Evolutionary conservation across 1,139 yeast species (phyloP).

Genomic region (Yamadazyma conglobata): DNA sequence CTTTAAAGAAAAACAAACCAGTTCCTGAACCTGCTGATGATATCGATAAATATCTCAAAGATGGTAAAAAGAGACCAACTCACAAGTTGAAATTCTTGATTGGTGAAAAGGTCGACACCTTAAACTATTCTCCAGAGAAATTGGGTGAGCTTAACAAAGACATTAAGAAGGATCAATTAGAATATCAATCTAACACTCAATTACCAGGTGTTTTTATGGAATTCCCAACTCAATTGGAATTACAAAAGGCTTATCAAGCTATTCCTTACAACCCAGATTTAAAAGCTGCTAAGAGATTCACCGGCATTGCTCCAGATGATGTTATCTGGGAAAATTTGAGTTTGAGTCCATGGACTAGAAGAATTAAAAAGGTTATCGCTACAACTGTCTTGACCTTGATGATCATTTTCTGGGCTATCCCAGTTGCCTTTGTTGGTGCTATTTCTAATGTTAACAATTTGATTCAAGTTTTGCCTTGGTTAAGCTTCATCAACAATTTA

Average conservation of each 20-base stretch:
- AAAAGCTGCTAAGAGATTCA: slow-evolving; percentile 57
- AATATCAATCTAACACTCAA: slow-evolving; percentile 43
- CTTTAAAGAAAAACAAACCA: slow-evolving; percentile 53
- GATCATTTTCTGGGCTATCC: slow-evolving; percentile 87
- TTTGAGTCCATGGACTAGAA: slow-evolving; percentile 39
- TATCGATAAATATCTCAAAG: slow-evolving; percentile 49
- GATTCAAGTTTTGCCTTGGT: slow-evolving; percentile 65
- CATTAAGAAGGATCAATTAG: slow-evolving; percentile 56
- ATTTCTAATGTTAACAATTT: slow-evolving; percentile 78
- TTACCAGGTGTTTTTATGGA: slow-evolving; percentile 79
- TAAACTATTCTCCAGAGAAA: slow-evolving; percentile 64
- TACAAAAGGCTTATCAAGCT: slow-evolving; percentile 86
- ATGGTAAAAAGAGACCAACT: slow-evolving; percentile 66
- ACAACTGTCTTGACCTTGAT: slow-evolving; percentile 45
- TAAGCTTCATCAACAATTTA: slow-evolving; percentile 65
- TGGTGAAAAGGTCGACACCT: slow-evolving; percentile 84
- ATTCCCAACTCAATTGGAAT: slow-evolving; percentile 81
- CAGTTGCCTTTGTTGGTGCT: slow-evolving; percentile 94
- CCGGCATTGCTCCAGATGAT: slow-evolving; percentile 68
- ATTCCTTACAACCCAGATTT: slow-evolving; percentile 65
- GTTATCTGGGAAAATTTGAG: slow-evolving; percentile 77
- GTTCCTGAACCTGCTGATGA: slow-evolving; percentile 58
- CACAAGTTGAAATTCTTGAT: slow-evolving; percentile 53
- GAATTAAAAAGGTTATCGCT: slow-evolving; percentile 39
- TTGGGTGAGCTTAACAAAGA: slow-evolving; percentile 66